A percentile compares a stretch with the other conserved stretches of the same genome.
These are phyloP conservation scores for Suillus brevipes DNA, from an alignment of 768 basidiomycete genomes.

Conservation along the genomic window DNA sequence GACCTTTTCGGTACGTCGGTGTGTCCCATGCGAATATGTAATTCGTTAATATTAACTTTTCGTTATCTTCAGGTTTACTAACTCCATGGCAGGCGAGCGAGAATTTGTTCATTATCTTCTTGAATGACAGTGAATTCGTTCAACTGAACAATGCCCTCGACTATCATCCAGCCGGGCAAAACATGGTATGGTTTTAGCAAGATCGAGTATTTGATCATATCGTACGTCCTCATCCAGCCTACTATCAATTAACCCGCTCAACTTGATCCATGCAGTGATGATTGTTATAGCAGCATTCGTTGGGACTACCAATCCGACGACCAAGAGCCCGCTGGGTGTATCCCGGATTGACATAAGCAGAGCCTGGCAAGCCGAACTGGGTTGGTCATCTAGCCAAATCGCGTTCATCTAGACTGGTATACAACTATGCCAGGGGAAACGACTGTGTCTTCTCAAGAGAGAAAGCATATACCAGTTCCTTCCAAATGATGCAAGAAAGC, in stretches of 20 bases:
- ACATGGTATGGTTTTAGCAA: slow-evolving; percentile 46
- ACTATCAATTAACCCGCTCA: not conserved
- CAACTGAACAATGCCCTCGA: too few relatives aligned
- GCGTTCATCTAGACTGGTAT: slow-evolving; percentile 49
- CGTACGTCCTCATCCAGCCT: slow-evolving; percentile 38
- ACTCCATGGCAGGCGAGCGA: too few relatives aligned
- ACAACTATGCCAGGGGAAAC: slow-evolving; percentile 60
- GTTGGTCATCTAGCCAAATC: slow-evolving; percentile 25
- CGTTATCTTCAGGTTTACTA: too few relatives aligned
- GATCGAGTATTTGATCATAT: slow-evolving; percentile 49
- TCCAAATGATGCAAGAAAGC: slow-evolving; percentile 36
- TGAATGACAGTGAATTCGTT: too few relatives aligned
- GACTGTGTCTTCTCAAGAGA: slow-evolving; percentile 41
- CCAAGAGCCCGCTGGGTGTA: slow-evolving; percentile 34
- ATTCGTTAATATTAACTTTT: too few relatives aligned
- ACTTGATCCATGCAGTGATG: slow-evolving; percentile 46
- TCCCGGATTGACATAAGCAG: slow-evolving; percentile 45
- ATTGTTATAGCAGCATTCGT: slow-evolving; percentile 48
- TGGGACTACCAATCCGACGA: slow-evolving; percentile 33
- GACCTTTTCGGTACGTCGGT: too few relatives aligned
- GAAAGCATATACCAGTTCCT: slow-evolving; percentile 42
- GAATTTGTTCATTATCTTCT: too few relatives aligned
- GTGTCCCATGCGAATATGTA: too few relatives aligned
- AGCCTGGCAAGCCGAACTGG: slow-evolving; percentile 27
- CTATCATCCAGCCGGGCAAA: too few relatives aligned